Evolutionary conservation across 495 filamentous ascomycete genomes (phyloP), one percentile per base, ranked within the genome.

Genomic region (Paragyromitra xinjiangensis): DNA sequence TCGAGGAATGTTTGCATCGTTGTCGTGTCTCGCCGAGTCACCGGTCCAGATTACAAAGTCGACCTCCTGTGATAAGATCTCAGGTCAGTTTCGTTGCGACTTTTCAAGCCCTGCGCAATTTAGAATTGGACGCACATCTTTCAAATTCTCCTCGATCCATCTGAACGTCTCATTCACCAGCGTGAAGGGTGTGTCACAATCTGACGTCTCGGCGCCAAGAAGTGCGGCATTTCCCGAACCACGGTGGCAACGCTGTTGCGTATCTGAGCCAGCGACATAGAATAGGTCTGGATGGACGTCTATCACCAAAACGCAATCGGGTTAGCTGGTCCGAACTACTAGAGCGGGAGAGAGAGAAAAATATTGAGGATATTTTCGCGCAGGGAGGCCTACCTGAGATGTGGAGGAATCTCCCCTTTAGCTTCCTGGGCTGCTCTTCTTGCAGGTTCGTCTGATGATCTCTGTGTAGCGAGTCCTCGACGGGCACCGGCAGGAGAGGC

Each of bases 41-140:
- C 95, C 95, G 0, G 96, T 98, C 96, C 96, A 99, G 64, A 99
- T 86, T 50, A 98, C 91, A 82, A 99, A 99, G 84, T 99, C 95
- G 65, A 99, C 88, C 11, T 90, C 83, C 84, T 81, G 40, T 51
- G n/a, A 51, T 29, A 51, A 29, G 9, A 34, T 6, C 44, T 48
- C 14, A 8, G 51, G 78, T 80, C 71, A 71, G 39, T 73, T 40
- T 67, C 39, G 64, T 45, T 61, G 7, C 14, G 24, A 34, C 51
- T 42, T 39, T 26, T 34, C 5, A 8, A 22, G 14, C 19, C 40
- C 37, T 55, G 42, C 74, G 68, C 56, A 51, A 39, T 70, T 64
- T 63, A 66, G 64, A 45, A 42, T 55, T 29, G 34, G 63, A 64
- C 80, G 42, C 37, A 82, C 80, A 70, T 93, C 93, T 81, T 89